Evolutionary conservation across 179 eudicot species (phyloP).

Genomic region (Silene noctiflora): DNA sequence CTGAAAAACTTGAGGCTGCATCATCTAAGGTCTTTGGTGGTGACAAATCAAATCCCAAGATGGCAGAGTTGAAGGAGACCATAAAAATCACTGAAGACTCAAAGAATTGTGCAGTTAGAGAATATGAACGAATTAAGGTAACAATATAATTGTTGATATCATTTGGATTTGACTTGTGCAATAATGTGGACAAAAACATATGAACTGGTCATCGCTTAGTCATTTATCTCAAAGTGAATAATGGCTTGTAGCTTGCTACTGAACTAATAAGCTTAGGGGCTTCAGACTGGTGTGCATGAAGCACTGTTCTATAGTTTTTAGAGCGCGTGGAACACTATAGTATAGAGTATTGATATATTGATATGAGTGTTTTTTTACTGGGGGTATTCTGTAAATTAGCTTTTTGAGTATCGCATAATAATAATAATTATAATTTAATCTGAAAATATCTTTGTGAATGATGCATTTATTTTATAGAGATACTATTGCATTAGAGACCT

Average conservation of each 20-base stretch:
- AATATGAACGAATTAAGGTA: slow-evolving; percentile 92
- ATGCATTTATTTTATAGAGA: neutral
- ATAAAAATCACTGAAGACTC: slow-evolving; percentile 81
- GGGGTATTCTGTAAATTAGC: slow-evolving; percentile 5
- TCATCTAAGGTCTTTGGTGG: slow-evolving; percentile 72
- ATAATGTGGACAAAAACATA: neutral
- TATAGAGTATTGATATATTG: no score
- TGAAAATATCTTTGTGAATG: neutral
- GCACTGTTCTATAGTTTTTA: neutral
- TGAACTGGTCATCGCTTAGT: neutral
- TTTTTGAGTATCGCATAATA: neutral
- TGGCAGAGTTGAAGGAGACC: slow-evolving; percentile 74
- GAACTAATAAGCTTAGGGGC: slow-evolving; percentile 7
- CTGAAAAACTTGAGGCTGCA: slow-evolving; percentile 62
- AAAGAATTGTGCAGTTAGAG: slow-evolving; percentile 69
- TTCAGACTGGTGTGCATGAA: neutral
- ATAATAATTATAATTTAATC: neutral
- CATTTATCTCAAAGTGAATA: slow-evolving; percentile 1
- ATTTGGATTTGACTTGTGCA: neutral
- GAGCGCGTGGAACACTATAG: neutral
- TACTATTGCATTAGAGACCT: neutral
- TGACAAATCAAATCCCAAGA: slow-evolving; percentile 64
- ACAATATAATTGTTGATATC: neutral
- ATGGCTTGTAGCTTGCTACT: slow-evolving; percentile 15
- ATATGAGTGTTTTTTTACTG: neutral